A percentile compares a stretch with the other conserved stretches of the same genome.
phyloP scores from a whole-genome alignment of 2,329 filamentous ascomycete genomes.

The Paraconiothyrium brasiliense region DNA sequence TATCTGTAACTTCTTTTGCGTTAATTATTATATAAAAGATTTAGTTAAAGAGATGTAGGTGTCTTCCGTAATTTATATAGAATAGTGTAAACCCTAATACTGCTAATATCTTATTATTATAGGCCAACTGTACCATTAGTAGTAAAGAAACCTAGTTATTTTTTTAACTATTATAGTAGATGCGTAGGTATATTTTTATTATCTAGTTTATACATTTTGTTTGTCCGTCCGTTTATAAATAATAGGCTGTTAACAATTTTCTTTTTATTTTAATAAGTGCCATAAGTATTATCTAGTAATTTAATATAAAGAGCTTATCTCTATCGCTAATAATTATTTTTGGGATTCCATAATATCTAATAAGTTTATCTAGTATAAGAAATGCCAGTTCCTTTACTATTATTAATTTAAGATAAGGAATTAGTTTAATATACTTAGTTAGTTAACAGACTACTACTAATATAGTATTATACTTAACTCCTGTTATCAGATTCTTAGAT shows the following conservation, averaged over 20 bases:
- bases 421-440: constrained; percentile 4
- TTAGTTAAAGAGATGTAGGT: constrained; percentile 14
- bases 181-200: constrained; percentile 12
- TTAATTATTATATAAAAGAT: neutral
- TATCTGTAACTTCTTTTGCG: neutral
- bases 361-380: neutral
- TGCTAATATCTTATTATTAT: constrained; percentile 17
- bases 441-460: constrained; percentile 8
- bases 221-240: constrained; percentile 11
- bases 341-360: constrained; percentile 13
- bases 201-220: constrained; percentile 10
- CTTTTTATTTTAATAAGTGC: constrained; percentile 10
- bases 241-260: constrained; percentile 13
- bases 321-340: constrained; percentile 16
- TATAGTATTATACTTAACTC: constrained; percentile 9
- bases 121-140: constrained; percentile 11
- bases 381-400: constrained; percentile 4
- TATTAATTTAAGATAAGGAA: constrained; percentile 6
- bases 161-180: constrained; percentile 13
- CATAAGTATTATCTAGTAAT: constrained; percentile 14
- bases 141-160: constrained; percentile 14
- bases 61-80: constrained; percentile 10
- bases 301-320: constrained; percentile 14
- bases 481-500: constrained; percentile 8
- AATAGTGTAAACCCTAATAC: constrained; percentile 1